Evolutionary conservation across 176 grass and related monocot genomes (phyloP), one percentile per base, ranked within the genome.

Genomic region (Tuctoria greenei): DNA sequence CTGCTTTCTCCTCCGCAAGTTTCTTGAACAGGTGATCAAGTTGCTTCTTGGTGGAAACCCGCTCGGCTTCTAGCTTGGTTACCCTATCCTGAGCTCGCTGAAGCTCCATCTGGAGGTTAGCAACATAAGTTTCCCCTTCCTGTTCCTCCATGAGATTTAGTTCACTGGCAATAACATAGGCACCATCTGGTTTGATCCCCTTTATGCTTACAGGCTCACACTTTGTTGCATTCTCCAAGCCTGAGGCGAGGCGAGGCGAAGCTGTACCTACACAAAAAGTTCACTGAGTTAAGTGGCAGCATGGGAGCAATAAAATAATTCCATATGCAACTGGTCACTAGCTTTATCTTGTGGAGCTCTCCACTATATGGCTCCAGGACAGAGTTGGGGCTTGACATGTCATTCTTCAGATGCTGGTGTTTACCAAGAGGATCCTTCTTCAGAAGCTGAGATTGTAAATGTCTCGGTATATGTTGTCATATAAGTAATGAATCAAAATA

Each of bases 11-110:
- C 84, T 88, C 90, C 10, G 57, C 52, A 7, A 97, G 88, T 78
- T 90, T 97, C 36, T 90, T 86, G 43, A 97, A 88, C 61, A 97
- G 82, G 25, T 80, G 84, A 16, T 97, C 85, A 59, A 97, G 70
- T 80, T 97, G 86, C 58, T 97, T 97, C 85, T 97, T 97, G 62
- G 87, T 90, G 45, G 87, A 90, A 56, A 45, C 35, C 64, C 83
- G 73, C 71, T 97, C 87, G 2, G 83, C 73, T 76, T 93, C 90
- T 6, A 97, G 82, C 67, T 80, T 73, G 37, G 64, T 58, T 11
- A 97, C 79, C 59, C 81, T 82, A 73, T 82, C 26, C 26, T 37
- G 79, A 1, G 85, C 76, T 81, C 88, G 76, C 71, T 90, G 82
- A 66, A 97, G 93, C 71, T 93, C 87, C 44, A 81, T 45, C 64